phyloP scores from a whole-genome alignment of 108 stramenopile genomes.

The Licmophora abbreviata region DNA sequence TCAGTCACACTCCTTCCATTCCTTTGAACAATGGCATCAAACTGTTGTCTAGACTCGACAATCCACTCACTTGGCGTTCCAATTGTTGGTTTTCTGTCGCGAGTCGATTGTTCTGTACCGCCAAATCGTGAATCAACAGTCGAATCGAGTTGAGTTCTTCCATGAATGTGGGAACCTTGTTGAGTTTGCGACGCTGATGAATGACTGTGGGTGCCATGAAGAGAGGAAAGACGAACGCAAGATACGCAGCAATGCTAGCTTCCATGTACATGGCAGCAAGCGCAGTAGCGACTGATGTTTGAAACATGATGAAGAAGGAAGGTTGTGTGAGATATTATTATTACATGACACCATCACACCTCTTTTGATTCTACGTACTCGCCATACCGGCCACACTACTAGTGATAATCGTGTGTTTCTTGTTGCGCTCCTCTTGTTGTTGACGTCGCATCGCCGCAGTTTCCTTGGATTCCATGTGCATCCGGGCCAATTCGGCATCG shows the following conservation, averaged over 20 bases:
- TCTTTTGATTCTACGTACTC: too few relatives aligned
- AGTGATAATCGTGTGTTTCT: too few relatives aligned
- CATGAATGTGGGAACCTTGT: constrained; percentile 20
- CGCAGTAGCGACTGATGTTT: constrained; percentile 1
- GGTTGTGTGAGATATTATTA: too few relatives aligned
- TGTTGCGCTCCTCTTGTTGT: too few relatives aligned
- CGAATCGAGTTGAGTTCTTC: constrained; percentile 17
- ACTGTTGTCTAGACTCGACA: constrained; percentile 17
- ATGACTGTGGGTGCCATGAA: constrained; percentile 17
- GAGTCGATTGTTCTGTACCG: constrained; percentile 9
- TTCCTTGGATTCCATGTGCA: too few relatives aligned
- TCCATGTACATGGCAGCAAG: constrained; percentile 21
- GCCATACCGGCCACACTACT: too few relatives aligned
- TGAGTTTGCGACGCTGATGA: constrained; percentile 13
- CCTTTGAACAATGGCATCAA: constrained; percentile 15
- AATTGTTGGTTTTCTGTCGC: constrained; percentile 11
- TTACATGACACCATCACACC: too few relatives aligned
- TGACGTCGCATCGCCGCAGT: too few relatives aligned
- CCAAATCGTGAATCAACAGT: constrained; percentile 10
- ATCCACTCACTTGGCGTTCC: constrained; percentile 15
- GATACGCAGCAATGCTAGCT: constrained; percentile 10
- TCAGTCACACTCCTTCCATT: constrained; percentile 14
- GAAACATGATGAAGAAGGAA: constrained; percentile 3
- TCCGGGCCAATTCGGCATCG: too few relatives aligned
- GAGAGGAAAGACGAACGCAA: constrained; percentile 28